Conservation (phyloP, 352 stramenopile species). For the Aphanomyces cochlioides region DNA sequence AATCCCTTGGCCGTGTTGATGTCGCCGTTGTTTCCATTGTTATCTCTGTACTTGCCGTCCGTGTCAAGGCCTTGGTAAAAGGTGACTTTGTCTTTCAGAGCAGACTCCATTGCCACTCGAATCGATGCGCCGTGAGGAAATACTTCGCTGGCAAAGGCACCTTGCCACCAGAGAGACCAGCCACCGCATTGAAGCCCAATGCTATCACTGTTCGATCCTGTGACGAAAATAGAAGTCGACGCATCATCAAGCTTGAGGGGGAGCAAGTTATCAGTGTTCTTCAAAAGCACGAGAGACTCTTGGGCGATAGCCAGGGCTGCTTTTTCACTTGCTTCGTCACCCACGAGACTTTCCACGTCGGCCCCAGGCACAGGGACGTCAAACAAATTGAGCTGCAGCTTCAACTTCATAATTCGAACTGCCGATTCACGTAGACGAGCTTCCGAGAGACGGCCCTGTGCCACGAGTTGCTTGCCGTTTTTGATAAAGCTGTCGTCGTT, state of each 20-base stretch:
- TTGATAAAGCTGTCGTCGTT: slow-evolving; percentile 38
- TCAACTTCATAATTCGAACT: slow-evolving; percentile 64
- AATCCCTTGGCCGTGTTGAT: slow-evolving; percentile 51
- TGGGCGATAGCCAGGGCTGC: slow-evolving; percentile 62
- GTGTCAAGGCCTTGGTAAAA: slow-evolving; percentile 40
- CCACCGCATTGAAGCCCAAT: slow-evolving; percentile 70
- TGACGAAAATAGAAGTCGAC: slow-evolving; percentile 53
- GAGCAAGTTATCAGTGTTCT: slow-evolving; percentile 64
- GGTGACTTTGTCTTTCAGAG: slow-evolving; percentile 28
- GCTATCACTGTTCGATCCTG: slow-evolving; percentile 59
- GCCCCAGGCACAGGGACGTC: slow-evolving; percentile 54
- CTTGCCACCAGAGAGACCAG: slow-evolving; percentile 85
- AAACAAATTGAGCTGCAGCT: slow-evolving; percentile 68
- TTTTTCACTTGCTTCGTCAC: slow-evolving; percentile 47
- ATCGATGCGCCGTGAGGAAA: slow-evolving; percentile 65
- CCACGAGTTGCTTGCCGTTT: slow-evolving; percentile 30
- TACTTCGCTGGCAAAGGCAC: slow-evolving; percentile 39
- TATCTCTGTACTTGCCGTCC: slow-evolving; percentile 34
- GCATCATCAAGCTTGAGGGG: slow-evolving; percentile 37
- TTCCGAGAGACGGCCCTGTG: slow-evolving; percentile 33
- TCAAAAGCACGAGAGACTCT: slow-evolving; percentile 80
- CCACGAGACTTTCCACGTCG: slow-evolving; percentile 45
- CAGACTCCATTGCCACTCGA: slow-evolving; percentile 47
- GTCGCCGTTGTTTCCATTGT: slow-evolving; percentile 35
- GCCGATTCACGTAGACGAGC: slow-evolving; percentile 56